Evolutionary conservation across 306 rosid species (phyloP).

Genomic region (Acmispon strigosus): DNA sequence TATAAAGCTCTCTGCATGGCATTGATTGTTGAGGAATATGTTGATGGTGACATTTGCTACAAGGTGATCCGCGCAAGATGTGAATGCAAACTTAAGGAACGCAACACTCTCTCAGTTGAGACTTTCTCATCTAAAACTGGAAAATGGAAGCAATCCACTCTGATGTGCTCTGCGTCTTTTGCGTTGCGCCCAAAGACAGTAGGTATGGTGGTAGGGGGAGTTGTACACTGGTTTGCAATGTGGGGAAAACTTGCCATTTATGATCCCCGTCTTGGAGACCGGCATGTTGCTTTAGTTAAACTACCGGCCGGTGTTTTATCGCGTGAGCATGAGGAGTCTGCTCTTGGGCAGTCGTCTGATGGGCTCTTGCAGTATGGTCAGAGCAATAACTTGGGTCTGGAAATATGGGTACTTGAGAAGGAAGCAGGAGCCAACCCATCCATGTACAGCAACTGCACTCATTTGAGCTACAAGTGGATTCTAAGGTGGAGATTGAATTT

Average conservation of each 20-base stretch:
- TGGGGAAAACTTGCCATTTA: slow-evolving; percentile 64
- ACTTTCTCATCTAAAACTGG: slow-evolving; percentile 67
- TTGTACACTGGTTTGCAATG: slow-evolving; percentile 65
- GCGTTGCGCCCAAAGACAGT: slow-evolving; percentile 56
- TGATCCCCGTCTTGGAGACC: slow-evolving; percentile 59
- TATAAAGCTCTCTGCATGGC: slow-evolving; percentile 61
- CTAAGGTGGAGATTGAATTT: slow-evolving; percentile 40
- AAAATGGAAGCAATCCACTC: slow-evolving; percentile 62
- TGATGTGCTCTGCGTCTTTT: slow-evolving; percentile 51
- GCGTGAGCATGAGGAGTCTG: slow-evolving; percentile 51
- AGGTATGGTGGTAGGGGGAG: slow-evolving; percentile 56
- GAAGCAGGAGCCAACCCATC: slow-evolving; percentile 27
- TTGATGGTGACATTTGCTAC: slow-evolving; percentile 29
- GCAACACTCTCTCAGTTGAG: slow-evolving; percentile 63
- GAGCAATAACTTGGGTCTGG: slow-evolving; percentile 58
- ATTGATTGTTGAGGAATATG: slow-evolving; percentile 42
- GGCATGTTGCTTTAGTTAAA: slow-evolving; percentile 40
- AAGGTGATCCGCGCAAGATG: slow-evolving; percentile 73
- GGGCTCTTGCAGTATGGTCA: slow-evolving; percentile 72
- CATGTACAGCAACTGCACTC: slow-evolving; percentile 18
- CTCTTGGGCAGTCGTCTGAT: slow-evolving; percentile 70
- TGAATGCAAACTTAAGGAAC: slow-evolving; percentile 47
- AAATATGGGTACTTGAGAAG: slow-evolving; percentile 66
- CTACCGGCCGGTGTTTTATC: slow-evolving; percentile 51
- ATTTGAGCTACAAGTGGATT: slow-evolving; percentile 37